Evolutionary conservation across 805 yeast species (phyloP), one percentile per base, ranked within the genome.

Genomic region (Myxozyma neglecta): DNA sequence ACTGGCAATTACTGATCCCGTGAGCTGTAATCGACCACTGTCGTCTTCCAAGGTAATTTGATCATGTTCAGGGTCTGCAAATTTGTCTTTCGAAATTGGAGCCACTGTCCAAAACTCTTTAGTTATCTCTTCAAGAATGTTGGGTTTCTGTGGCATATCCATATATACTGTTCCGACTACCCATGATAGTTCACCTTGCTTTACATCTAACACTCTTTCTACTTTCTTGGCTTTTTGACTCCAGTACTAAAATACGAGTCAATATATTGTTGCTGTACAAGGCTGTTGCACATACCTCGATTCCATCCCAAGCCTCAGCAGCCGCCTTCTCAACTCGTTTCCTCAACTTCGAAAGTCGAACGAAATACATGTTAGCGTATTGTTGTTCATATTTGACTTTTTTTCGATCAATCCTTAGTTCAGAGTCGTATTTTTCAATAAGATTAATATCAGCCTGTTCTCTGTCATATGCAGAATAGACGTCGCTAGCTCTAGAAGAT

Each of bases 1-100:
- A 16, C 81, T 80, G 6, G 53, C 32, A 32, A 62, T 43, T 1
- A 48, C 53, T 11, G 55, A 20, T 32, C 90, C 92, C 53, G 83
- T 85, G 24, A 94, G 75, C 37, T 84, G 73, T 6, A 96, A 86
- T 54, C 99, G 79, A 2, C 99, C 99, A 58, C 91, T 85, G 70
- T 91, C 97, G 74, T 94, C 99, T 73, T 94, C 98, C 40, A 94
- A 72, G 86, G 86, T 84, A 34, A 89, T 70, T 65, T 80, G 82
- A 70, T 86, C 89, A 14, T 82, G 73, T 8, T 68, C 74, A 6
- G 84, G 81, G 66, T 84, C 87, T 8, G 80, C 76, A 63, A 87
- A 87, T 35, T 84, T 73, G 6, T 76, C 69, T 55, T 73, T 59
- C 69, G 66, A 71, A 64, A 57, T 75, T 1, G 78, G 82, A 39